phyloP scores from a whole-genome alignment of 202 grass and related monocot species.

The Cymbopogon flexuosus region DNA sequence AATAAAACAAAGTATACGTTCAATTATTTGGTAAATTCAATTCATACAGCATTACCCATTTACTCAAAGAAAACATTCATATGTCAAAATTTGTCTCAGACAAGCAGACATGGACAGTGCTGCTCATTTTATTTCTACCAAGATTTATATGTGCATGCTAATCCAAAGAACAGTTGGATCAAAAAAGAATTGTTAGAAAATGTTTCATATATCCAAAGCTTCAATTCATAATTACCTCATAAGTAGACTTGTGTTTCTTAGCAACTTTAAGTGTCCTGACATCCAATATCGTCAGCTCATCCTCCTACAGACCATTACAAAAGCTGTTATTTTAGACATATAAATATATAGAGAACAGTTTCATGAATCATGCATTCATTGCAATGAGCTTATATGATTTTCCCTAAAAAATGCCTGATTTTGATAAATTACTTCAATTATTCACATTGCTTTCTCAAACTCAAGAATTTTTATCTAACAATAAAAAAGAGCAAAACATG shows the following conservation, averaged over 20 bases:
- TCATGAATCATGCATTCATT: neutral
- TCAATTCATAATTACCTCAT: conserved; percentile 62
- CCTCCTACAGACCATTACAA: conserved; percentile 63
- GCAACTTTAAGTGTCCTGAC: conserved; percentile 76
- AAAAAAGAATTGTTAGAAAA: conserved; percentile 3
- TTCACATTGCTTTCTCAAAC: neutral
- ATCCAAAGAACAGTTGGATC: neutral
- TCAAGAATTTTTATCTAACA: conserved; percentile 3
- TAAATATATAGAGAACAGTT: neutral
- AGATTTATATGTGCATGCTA: neutral
- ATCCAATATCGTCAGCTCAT: conserved; percentile 96
- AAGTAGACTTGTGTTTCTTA: conserved; percentile 72
- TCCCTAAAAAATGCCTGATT: neutral
- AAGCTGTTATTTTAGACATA: conserved; percentile 1
- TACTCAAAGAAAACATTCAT: neutral
- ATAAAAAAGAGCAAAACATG: neutral
- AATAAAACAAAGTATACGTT: neutral
- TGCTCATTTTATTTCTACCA: conserved; percentile 7
- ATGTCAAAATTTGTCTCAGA: neutral
- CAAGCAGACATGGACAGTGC: neutral
- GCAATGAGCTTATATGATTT: neutral
- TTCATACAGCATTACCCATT: conserved; percentile 5
- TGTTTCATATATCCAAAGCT: conserved; percentile 6
- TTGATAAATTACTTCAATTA: conserved; percentile 11
- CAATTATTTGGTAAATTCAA: conserved; percentile 18